Evolutionary conservation across 805 yeast genomes (phyloP).

Genomic region (Saccharomycopsis sp.): DNA sequence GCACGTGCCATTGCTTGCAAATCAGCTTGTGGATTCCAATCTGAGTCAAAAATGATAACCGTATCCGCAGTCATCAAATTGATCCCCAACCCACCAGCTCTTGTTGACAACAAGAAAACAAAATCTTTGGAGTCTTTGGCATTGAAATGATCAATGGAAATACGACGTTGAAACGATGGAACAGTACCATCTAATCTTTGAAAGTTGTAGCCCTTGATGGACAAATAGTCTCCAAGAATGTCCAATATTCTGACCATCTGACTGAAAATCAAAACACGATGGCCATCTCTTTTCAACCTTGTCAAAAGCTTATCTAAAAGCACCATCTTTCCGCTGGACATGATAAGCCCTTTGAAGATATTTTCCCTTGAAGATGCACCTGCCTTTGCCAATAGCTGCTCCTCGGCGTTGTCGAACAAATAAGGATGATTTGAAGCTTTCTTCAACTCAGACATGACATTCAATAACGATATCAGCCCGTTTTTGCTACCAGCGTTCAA

Average conservation of each 20-base stretch:
- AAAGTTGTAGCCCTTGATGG: slow-evolving; percentile 77
- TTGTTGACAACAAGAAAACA: slow-evolving; percentile 79
- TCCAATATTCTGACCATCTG: slow-evolving; percentile 98
- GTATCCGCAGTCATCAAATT: slow-evolving; percentile 99
- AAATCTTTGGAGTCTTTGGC: slow-evolving; percentile 90
- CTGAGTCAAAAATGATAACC: slow-evolving; percentile 94
- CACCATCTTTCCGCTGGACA: slow-evolving; percentile 99
- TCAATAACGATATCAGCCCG: slow-evolving; percentile 72
- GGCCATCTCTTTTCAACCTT: slow-evolving; percentile 85
- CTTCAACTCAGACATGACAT: slow-evolving; percentile 91
- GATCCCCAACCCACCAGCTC: slow-evolving; percentile 99
- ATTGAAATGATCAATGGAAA: slow-evolving; percentile 93
- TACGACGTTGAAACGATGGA: slow-evolving; percentile 86
- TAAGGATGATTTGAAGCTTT: slow-evolving; percentile 98
- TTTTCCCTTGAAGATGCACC: slow-evolving; percentile 68
- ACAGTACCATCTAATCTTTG: slow-evolving; percentile 96
- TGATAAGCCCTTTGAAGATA: slow-evolving; percentile 78
- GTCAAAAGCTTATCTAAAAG: slow-evolving; percentile 80
- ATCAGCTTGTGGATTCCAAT: slow-evolving; percentile 99
- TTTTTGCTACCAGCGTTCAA: slow-evolving; percentile 76
- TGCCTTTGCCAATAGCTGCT: slow-evolving; percentile 59
- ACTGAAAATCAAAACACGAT: slow-evolving; percentile 86
- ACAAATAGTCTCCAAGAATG: slow-evolving; percentile 85
- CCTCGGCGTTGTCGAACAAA: slow-evolving; percentile 87
- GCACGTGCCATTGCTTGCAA: slow-evolving; percentile 99